Evolutionary conservation across 148 eudicot genomes (phyloP).

Genomic region (Drosera capensis): DNA sequence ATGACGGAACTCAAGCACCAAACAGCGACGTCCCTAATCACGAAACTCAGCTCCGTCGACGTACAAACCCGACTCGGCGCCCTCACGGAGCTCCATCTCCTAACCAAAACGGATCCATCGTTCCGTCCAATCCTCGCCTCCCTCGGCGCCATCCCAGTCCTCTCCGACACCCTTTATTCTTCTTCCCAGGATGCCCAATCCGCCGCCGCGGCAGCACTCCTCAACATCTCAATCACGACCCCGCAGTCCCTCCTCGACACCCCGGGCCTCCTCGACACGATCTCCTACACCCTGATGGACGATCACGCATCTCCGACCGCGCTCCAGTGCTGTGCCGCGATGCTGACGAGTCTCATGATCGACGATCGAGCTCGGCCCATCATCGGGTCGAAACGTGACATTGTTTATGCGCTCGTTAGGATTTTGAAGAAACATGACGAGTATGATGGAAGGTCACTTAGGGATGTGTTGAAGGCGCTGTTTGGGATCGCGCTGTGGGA

Average conservation of each 20-base stretch:
- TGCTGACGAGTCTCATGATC: conserved; percentile 37
- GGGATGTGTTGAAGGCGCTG: conserved; percentile 58
- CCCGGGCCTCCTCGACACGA: conserved; percentile 49
- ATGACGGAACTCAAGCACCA: conserved; percentile 33
- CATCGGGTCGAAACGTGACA: conserved; percentile 63
- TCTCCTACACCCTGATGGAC: conserved; percentile 52
- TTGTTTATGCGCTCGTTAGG: conserved; percentile 49
- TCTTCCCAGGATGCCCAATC: conserved; percentile 31
- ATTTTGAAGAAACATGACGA: conserved; percentile 28
- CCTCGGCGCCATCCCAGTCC: conserved; percentile 45
- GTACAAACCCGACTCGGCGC: conserved; percentile 60
- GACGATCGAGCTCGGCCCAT: conserved; percentile 32
- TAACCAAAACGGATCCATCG: conserved; percentile 55
- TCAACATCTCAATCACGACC: conserved; percentile 61
- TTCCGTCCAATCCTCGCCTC: conserved; percentile 52
- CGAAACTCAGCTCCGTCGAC: conserved; percentile 58
- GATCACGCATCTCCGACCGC: conserved; percentile 18
- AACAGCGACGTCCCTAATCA: conserved; percentile 28
- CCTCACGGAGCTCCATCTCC: conserved; percentile 63
- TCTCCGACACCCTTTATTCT: conserved; percentile 64
- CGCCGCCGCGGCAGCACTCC: conserved; percentile 61
- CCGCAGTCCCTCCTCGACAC: conserved; percentile 39
- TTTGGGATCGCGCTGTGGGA: conserved; percentile 50
- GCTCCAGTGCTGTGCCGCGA: conserved; percentile 56
- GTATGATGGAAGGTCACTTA: conserved; percentile 26